Conservation (phyloP, 2,329 filamentous ascomycete genomes). For the Aspergillus pseudotamarii region DNA sequence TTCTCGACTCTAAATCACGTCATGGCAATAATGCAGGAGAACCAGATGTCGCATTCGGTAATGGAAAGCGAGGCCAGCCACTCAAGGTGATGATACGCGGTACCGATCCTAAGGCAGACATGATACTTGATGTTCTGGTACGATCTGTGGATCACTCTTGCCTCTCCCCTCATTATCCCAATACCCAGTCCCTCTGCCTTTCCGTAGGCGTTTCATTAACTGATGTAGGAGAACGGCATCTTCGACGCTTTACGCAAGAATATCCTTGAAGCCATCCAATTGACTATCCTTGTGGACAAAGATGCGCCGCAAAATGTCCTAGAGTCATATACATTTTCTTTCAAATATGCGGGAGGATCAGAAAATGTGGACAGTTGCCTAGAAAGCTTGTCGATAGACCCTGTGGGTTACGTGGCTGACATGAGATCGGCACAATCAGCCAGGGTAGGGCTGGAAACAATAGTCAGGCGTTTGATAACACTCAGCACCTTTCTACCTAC, state of each 20-base stretch:
- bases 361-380: constrained; percentile 33
- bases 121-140: constrained; percentile 53
- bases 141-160: constrained; percentile 12
- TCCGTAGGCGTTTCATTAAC: constrained; percentile 24
- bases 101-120: constrained; percentile 45
- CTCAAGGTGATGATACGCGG: constrained; percentile 46
- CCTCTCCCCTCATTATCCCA: neutral
- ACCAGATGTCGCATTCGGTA: constrained; percentile 21
- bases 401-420: constrained; percentile 33
- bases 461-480: constrained; percentile 46
- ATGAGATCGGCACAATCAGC: constrained; percentile 44
- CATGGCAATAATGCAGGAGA: constrained; percentile 5
- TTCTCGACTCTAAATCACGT: constrained; percentile 25
- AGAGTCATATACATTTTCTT: constrained; percentile 54
- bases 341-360: constrained; percentile 44
- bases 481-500: constrained; percentile 42
- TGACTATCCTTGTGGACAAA: constrained; percentile 49
- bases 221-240: constrained; percentile 51
- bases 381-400: constrained; percentile 32
- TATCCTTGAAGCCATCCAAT: constrained; percentile 48
- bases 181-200: neutral
- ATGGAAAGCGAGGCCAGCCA: constrained; percentile 32
- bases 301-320: constrained; percentile 43
- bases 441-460: constrained; percentile 44
- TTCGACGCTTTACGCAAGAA: constrained; percentile 50